Conservation (phyloP, 1,139 yeast species). For the Diutina ranongensis region DNA sequence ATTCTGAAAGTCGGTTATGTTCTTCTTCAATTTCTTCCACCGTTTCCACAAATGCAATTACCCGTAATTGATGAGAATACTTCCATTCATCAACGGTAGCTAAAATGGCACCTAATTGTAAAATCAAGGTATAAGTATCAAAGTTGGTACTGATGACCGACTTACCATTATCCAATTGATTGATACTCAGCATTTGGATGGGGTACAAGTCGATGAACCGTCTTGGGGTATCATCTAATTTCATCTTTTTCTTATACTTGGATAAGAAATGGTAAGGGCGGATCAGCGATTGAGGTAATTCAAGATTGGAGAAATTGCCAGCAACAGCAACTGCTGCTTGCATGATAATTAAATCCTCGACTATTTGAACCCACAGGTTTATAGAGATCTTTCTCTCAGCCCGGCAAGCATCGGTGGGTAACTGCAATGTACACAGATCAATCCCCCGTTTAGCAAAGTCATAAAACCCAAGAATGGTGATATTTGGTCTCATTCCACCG, state of each 20-base stretch:
- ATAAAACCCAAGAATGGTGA: conserved; percentile 81
- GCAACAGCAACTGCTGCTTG: conserved; percentile 92
- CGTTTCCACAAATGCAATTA: conserved; percentile 81
- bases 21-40: conserved; percentile 64
- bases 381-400: conserved; percentile 60
- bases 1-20: conserved; percentile 40
- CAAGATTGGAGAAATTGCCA: conserved; percentile 60
- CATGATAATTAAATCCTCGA: conserved; percentile 88
- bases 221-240: conserved; percentile 22
- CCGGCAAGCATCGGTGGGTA: conserved; percentile 79
- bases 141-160: conserved; percentile 77
- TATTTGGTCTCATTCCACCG: conserved; percentile 96
- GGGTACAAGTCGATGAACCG: conserved; percentile 78
- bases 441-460: conserved; percentile 42
- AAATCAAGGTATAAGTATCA: conserved; percentile 85
- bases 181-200: conserved; percentile 86
- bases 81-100: conserved; percentile 93
- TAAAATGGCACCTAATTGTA: conserved; percentile 86
- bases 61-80: conserved; percentile 46
- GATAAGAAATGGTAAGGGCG: conserved; percentile 15
- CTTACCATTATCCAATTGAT: conserved; percentile 52
- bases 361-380: conserved; percentile 81
- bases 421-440: conserved; percentile 9
- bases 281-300: conserved; percentile 33
- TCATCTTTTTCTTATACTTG: conserved; percentile 9